These are phyloP conservation scores for Nigrospora sphaerica DNA, from an alignment of 2,329 filamentous ascomycete species.

Conservation along the genomic window DNA sequence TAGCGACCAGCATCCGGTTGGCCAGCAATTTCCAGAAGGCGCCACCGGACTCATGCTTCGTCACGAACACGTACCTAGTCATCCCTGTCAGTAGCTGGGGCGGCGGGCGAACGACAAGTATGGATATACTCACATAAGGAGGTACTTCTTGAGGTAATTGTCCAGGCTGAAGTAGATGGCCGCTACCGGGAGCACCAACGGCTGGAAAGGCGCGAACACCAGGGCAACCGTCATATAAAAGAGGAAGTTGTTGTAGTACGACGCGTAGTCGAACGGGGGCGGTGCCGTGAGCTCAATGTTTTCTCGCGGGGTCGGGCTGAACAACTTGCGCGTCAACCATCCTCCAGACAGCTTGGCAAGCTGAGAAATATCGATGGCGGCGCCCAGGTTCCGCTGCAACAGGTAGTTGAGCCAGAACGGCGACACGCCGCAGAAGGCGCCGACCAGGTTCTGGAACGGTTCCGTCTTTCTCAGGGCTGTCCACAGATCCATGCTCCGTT, in stretches of 20 bases:
- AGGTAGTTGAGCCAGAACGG: slow-evolving; percentile 94
- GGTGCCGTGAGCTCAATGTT: slow-evolving; percentile 90
- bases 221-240: slow-evolving; percentile 89
- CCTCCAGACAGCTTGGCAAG: slow-evolving; percentile 74
- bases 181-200: slow-evolving; percentile 76
- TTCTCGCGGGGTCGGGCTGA: slow-evolving; percentile 76
- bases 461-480: slow-evolving; percentile 58
- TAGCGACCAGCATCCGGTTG: slow-evolving; percentile 82
- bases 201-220: slow-evolving; percentile 81
- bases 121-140: slow-evolving; percentile 80
- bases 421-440: slow-evolving; percentile 73
- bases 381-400: slow-evolving; percentile 85
- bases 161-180: slow-evolving; percentile 88
- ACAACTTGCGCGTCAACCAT: slow-evolving; percentile 77
- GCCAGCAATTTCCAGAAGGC: slow-evolving; percentile 89
- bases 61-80: slow-evolving; percentile 86
- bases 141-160: slow-evolving; percentile 87
- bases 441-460: slow-evolving; percentile 68
- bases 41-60: slow-evolving; percentile 92
- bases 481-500: slow-evolving; percentile 56
- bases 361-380: slow-evolving; percentile 86
- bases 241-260: slow-evolving; percentile 96
- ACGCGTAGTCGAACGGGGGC: slow-evolving; percentile 87
- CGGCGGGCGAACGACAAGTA: slow-evolving; percentile 65
- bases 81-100: slow-evolving; percentile 62